Conservation (phyloP, 176 grass and related monocot species). For the Metroxylon sagu region DNA sequence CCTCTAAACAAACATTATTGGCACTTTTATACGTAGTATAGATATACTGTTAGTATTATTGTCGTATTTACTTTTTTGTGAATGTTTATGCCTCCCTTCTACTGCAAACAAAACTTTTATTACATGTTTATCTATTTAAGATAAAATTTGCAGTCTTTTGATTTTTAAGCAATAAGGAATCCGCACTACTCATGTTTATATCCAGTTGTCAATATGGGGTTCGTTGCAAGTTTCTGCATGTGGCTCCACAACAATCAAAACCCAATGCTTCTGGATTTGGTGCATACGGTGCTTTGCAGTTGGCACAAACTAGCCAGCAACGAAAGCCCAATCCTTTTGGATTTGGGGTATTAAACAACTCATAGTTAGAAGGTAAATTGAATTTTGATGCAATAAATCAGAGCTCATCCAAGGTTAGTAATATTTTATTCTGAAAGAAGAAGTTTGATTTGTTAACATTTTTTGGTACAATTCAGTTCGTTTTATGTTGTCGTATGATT, state of each 20-base stretch:
- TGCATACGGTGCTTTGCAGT: neutral
- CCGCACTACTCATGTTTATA: neutral
- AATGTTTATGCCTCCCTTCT: neutral
- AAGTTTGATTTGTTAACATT: too few species aligned
- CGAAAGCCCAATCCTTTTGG: slow-evolving; percentile 71
- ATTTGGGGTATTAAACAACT: slow-evolving; percentile 54
- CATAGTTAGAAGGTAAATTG: slow-evolving; percentile 25
- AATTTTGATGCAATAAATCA: slow-evolving; percentile 11
- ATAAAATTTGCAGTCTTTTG: slow-evolving; percentile 5
- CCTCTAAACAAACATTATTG: too few species aligned
- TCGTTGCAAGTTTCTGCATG: slow-evolving; percentile 66
- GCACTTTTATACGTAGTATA: too few species aligned
- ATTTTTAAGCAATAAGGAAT: too few species aligned
- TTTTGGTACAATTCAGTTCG: too few species aligned
- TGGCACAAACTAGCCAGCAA: slow-evolving; percentile 24
- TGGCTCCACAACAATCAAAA: slow-evolving; percentile 44
- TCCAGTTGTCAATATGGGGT: slow-evolving; percentile 74
- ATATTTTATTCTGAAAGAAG: too few species aligned
- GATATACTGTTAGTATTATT: neutral
- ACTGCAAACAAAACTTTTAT: neutral
- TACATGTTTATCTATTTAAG: slow-evolving; percentile 2
- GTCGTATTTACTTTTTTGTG: neutral
- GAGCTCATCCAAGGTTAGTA: slow-evolving; percentile 20
- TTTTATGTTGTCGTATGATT: too few species aligned
- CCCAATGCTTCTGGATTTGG: slow-evolving; percentile 74